These are phyloP conservation scores for Nicotiana rustica DNA, from an alignment of 305 asterid genomes.

Conservation along the genomic window DNA sequence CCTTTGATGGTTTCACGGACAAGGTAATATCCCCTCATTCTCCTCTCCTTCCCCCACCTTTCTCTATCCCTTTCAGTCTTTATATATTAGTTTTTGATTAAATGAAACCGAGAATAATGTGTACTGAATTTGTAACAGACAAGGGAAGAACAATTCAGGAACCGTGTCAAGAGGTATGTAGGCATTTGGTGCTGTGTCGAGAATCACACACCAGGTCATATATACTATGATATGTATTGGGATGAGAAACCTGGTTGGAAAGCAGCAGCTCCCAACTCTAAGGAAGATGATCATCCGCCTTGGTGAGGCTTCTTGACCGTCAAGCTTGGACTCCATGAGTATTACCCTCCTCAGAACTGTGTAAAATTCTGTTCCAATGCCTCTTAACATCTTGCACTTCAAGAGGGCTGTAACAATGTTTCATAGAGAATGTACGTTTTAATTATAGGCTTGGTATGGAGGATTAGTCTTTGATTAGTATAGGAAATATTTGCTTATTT, in stretches of 20 bases:
- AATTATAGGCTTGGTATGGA: constrained; percentile 14
- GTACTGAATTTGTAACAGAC: constrained; percentile 49
- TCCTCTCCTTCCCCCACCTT: not conserved
- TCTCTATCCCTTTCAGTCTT: not conserved
- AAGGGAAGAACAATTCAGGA: constrained; percentile 79
- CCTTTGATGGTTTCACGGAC: constrained; percentile 83
- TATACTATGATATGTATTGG: constrained; percentile 92
- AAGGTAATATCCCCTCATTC: constrained; percentile 57
- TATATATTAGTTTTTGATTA: not conserved
- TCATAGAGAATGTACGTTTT: constrained; percentile 21
- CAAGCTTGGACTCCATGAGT: not conserved
- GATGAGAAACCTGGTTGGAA: constrained; percentile 95
- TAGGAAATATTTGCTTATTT: not conserved
- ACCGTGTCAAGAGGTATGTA: constrained; percentile 72
- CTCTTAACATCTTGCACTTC: constrained; percentile 13
- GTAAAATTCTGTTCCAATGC: not conserved
- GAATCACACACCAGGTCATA: constrained; percentile 80
- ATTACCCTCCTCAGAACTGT: constrained; percentile 3
- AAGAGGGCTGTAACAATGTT: constrained; percentile 28
- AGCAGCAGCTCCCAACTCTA: constrained; percentile 78
- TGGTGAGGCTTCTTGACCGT: constrained; percentile 45
- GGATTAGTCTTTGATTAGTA: constrained; percentile 9
- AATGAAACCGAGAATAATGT: not conserved
- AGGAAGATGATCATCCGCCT: constrained; percentile 90
- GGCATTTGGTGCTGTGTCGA: constrained; percentile 96